Evolutionary conservation across 352 stramenopile genomes (phyloP).

Genomic region (Pythium folliculosum): DNA sequence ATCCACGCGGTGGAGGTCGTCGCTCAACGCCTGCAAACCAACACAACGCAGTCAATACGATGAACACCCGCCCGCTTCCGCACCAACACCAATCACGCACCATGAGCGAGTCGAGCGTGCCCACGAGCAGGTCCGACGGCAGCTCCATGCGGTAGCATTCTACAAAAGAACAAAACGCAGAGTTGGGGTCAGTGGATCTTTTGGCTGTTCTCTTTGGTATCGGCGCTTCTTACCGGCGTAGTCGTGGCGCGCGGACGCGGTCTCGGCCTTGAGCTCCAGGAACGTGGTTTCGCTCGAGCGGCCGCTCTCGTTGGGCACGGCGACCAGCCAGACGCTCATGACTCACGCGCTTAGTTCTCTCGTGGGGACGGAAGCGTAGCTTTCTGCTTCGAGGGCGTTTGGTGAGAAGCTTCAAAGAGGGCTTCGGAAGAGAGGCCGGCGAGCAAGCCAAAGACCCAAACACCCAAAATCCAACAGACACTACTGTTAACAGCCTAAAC

Average conservation of each 20-base stretch:
- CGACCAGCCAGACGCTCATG: slow-evolving; percentile 77
- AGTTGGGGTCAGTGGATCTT: not conserved
- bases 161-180: slow-evolving; percentile 10
- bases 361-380: not conserved
- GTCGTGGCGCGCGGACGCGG: slow-evolving; percentile 77
- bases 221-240: slow-evolving; percentile 51
- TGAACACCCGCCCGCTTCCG: too few species aligned
- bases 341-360: not conserved
- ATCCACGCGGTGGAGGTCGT: slow-evolving; percentile 97
- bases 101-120: slow-evolving; percentile 98
- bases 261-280: slow-evolving; percentile 84
- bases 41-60: too few species aligned
- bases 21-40: slow-evolving; percentile 84
- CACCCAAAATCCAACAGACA: slow-evolving; percentile 14
- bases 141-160: slow-evolving; percentile 89
- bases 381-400: slow-evolving; percentile 9
- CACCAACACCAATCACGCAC: slow-evolving; percentile 31
- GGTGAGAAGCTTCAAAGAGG: slow-evolving; percentile 27
- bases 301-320: slow-evolving; percentile 83
- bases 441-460: slow-evolving; percentile 10
- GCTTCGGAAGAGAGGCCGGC: not conserved
- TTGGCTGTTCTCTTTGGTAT: too few species aligned
- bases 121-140: slow-evolving; percentile 94
- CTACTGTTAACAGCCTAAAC: not conserved
- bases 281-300: slow-evolving; percentile 84